Conservation (phyloP, 306 rosid genomes). For the Comarum palustre region DNA sequence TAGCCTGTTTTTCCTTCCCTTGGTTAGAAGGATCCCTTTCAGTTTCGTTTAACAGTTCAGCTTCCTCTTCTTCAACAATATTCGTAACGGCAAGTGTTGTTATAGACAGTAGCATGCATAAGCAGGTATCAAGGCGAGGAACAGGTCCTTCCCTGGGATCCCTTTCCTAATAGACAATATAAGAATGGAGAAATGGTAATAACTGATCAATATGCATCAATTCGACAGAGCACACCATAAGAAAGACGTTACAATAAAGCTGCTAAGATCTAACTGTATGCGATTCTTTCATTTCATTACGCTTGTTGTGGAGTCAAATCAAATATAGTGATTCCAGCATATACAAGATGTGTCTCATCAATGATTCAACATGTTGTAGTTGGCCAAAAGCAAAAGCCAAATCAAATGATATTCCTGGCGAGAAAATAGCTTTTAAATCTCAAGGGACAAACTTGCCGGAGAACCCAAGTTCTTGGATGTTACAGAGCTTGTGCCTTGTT, state of each 20-base stretch:
- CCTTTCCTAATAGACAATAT: conserved; percentile 56
- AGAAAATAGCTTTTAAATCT: not conserved
- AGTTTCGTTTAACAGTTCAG: conserved; percentile 59
- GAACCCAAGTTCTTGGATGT: conserved; percentile 1
- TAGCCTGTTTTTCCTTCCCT: conserved; percentile 46
- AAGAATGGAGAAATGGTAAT: not conserved
- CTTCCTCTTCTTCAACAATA: conserved; percentile 86
- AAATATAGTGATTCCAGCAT: not conserved
- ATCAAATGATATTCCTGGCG: not conserved
- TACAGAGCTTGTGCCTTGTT: not conserved
- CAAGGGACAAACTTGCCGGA: not conserved
- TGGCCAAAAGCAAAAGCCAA: not conserved
- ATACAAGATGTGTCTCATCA: not conserved
- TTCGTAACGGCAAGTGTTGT: conserved; percentile 58
- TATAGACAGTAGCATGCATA: conserved; percentile 76
- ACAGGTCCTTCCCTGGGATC: conserved; percentile 72
- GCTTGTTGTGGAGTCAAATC: not conserved
- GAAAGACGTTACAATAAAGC: conserved; percentile 8
- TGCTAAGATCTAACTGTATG: not conserved
- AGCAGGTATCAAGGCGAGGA: conserved; percentile 75
- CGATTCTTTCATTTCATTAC: not conserved
- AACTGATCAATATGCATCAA: conserved; percentile 7
- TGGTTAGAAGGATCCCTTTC: conserved; percentile 46
- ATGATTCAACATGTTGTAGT: not conserved
- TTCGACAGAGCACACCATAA: not conserved